Evolutionary conservation across 2,329 filamentous ascomycete species (phyloP), one percentile per base, ranked within the genome.

Genomic region (Aureobasidium sp.): DNA sequence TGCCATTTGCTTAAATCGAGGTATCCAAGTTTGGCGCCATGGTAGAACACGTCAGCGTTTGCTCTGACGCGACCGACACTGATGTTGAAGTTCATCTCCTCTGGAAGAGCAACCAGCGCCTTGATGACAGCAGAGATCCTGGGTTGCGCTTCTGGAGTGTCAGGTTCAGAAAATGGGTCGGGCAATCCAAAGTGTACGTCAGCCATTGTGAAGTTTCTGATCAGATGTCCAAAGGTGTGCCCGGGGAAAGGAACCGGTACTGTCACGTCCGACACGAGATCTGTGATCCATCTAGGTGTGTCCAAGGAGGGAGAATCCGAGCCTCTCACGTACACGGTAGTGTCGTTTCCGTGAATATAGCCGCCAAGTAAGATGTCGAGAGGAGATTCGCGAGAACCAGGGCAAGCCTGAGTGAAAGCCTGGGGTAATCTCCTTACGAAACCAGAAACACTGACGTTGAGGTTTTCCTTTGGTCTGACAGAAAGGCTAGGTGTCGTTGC

Each of bases 161-260:
- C 84, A 0, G 90, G 89, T 21, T 91, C 86, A 2, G 91, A 90
- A 68, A 87, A 83, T 0, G 90, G 88, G 68, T 91, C 85, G 0
- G 94, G 94, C 49, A 99, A 77, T 53, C 84, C 85, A 73, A 99
- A 96, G 68, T 95, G 86, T 44, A 95, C 90, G 70, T 97, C 84
- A 2, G 86, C 85, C 66, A 97, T 78, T 25, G 91, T 89, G 71
- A 97, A 97, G 67, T 94, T 93, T 67, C 87, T 88, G 71, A 99
- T 88, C 16, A 96, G 77, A 66, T 89, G 86, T 66, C 91, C 91
- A 68, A 97, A 87, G 0, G 86, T 86, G 63, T 86, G 85, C 5
- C 91, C 91, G 0, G 91, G 90, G 65, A 97, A 89, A 6, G 91
- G 88, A 7, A 97, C 78, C 3, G 92, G 91, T 0, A 97, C 81